Evolutionary conservation across 139 green algal genomes (phyloP), one percentile per base, ranked within the genome.

Genomic region (Chlamydomonas applanata): DNA sequence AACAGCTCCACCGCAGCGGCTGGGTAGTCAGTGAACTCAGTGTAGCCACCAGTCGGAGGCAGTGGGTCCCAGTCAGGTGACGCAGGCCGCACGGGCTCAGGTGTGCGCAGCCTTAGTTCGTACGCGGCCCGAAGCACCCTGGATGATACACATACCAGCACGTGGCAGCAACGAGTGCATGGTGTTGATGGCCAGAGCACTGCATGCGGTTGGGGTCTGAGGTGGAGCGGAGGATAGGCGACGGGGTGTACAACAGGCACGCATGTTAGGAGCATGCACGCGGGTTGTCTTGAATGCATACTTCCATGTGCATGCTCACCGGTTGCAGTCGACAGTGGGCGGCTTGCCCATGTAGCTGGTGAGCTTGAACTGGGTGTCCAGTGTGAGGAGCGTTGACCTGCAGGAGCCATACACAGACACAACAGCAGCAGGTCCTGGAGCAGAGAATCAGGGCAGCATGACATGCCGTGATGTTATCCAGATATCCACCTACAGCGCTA

Each of bases 1-100:
- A 84, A 84, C 54, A 84, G 63, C 79, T 91, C 62, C 49, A 88
- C 81, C 3, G 81, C 83, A 27, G 71, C 77, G 22, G 54, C 40
- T 2, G 75, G 75, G 60, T 77, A 82, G 34, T 73, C 34, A 13
- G 60, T 82, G 75, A 89, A 88, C 32, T 86, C 73, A 0, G 73
- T 74, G 74, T 91, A 91, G 17, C 61, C 49, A n/a, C 46, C 53
- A 14, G 76, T 80, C 32, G 45, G n/a, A 14, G 85, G 79, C 59
- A 92, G 61, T 25, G 83, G 74, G 29, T 33, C 46, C 69, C 83
- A 77, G 33, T 78, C 72, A 9, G 44, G 3, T 0, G 63, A 34
- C 2, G 54, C 65, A 16, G 83, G 75, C 33, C 40, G 60, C 20
- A 84, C 52, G 56, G 76, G 74, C n/a, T 69, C 57, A 2, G 77